Evolutionary conservation across 1,139 yeast species (phyloP), one percentile per base, ranked within the genome.

Genomic region (Blastobotrys petasosporus): DNA sequence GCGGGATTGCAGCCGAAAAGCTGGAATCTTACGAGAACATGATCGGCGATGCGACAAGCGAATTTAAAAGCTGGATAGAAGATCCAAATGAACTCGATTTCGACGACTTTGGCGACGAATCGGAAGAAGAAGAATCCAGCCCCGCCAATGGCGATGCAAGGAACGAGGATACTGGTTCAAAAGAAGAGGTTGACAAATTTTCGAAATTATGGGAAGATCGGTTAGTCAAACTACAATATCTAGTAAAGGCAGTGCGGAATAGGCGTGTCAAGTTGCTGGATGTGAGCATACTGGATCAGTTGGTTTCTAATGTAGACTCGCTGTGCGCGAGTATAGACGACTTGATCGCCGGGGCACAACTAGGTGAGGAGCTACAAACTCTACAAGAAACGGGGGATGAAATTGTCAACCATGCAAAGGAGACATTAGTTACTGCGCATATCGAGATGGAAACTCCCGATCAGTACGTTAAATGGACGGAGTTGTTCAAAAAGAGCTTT

Each of bases 11-110:
- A 37, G 63, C 67, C 16, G 47, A 43, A 16, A 69, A 68, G 51
- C 62, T 73, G 20, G 65, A 61, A 39, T 67, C 65, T 47, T 67
- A 66, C 40, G 60, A 72, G 12, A 50, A 56, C 2, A 53, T 74
- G 48, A 62, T 75, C 16, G 75, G 71, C 20, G 79, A 74, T 53
- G 78, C 77, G 2, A 63, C 70, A 28, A 76, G 71, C 3, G 78
- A 75, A 47, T 70, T 75, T 51, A 72, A 59, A 20, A 75, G 69
- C 49, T 74, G 77, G 77, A 60, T 70, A 0, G 68, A 71, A 41
- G 63, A 73, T 47, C 78, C 78, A 3, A 49, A 16, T 7, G 41
- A 32, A 10, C 44, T 31, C 13, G 48, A 37, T 25, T 37, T 47
- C 1, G 68, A 66, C 35, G 68, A 62, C 5, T 50, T 65, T 32